These are phyloP conservation scores for Mucor irregularis DNA, from an alignment of 371 early-diverging fungal species.

Conservation along the genomic window DNA sequence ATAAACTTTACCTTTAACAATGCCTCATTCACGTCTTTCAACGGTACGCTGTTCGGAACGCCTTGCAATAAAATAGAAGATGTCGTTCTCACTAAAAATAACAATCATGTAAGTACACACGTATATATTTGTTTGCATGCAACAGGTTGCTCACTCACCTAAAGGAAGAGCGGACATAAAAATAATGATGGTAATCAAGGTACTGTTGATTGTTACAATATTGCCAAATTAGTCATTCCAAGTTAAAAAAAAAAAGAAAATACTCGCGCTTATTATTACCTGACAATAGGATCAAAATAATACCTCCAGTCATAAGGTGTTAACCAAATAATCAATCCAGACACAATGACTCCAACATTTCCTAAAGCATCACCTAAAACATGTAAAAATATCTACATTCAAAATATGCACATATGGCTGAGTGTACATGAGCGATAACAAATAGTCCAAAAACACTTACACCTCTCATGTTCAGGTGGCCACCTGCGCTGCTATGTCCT, in stretches of 20 bases:
- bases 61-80: slow-evolving; percentile 86
- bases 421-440: background rate
- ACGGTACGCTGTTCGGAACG: slow-evolving; percentile 68
- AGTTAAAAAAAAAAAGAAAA: too few species aligned
- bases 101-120: background rate
- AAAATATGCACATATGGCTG: background rate
- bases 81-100: slow-evolving; percentile 75
- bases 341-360: slow-evolving; percentile 87
- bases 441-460: slow-evolving; percentile 24
- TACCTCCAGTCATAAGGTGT: slow-evolving; percentile 66
- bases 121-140: background rate
- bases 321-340: slow-evolving; percentile 81
- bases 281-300: slow-evolving; percentile 78
- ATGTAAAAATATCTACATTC: slow-evolving; percentile 81
- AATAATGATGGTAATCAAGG: slow-evolving; percentile 41
- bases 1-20: slow-evolving; percentile 35
- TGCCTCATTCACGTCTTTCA: slow-evolving; percentile 66
- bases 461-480: slow-evolving; percentile 87
- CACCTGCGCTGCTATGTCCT: slow-evolving; percentile 23
- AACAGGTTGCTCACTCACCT: slow-evolving; percentile 24
- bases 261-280: slow-evolving; percentile 31
- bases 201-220: too few species aligned
- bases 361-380: slow-evolving; percentile 95
- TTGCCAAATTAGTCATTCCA: too few species aligned
- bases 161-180: slow-evolving; percentile 40